These are phyloP conservation scores for Fragaria vesca DNA, from an alignment of 306 rosid species.

Conservation along the genomic window DNA sequence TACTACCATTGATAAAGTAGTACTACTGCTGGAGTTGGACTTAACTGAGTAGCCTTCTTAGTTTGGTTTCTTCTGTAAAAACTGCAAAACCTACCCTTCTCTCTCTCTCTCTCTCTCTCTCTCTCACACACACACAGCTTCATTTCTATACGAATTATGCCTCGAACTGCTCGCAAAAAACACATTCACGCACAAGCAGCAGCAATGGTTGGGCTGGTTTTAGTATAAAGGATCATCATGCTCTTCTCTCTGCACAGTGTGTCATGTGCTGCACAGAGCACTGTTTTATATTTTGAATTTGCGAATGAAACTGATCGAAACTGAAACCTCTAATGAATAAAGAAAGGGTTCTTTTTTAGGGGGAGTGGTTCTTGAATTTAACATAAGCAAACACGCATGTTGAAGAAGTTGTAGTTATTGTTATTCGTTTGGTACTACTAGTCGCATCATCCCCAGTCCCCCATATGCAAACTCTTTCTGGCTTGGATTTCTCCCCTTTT, in stretches of 20 bases:
- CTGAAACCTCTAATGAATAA: not conserved
- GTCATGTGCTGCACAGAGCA: conserved; percentile 6
- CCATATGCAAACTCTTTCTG: not conserved
- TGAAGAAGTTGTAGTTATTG: not conserved
- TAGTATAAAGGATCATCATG: conserved; percentile 9
- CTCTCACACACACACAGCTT: not conserved
- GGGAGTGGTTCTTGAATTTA: not conserved
- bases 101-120: not conserved
- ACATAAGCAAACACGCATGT: conserved; percentile 7
- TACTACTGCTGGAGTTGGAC: conserved; percentile 3
- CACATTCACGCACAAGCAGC: conserved; percentile 4
- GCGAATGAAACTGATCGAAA: not conserved
- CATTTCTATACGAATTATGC: not conserved
- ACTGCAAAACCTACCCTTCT: not conserved
- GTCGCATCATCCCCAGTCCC: conserved; percentile 3
- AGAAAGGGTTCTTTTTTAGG: not conserved
- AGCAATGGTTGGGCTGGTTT: not conserved
- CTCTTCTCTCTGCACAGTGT: not conserved
- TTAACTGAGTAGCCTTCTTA: not conserved
- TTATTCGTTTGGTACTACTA: not conserved
- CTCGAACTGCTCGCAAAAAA: not conserved
- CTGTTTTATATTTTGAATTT: not conserved
- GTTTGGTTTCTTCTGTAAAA: not conserved
- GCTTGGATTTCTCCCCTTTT: conserved; percentile 3
- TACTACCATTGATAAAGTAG: not conserved